These are phyloP conservation scores for Pseudogymnoascus sp. DNA, from an alignment of 2,329 filamentous ascomycete species.

Conservation along the genomic window DNA sequence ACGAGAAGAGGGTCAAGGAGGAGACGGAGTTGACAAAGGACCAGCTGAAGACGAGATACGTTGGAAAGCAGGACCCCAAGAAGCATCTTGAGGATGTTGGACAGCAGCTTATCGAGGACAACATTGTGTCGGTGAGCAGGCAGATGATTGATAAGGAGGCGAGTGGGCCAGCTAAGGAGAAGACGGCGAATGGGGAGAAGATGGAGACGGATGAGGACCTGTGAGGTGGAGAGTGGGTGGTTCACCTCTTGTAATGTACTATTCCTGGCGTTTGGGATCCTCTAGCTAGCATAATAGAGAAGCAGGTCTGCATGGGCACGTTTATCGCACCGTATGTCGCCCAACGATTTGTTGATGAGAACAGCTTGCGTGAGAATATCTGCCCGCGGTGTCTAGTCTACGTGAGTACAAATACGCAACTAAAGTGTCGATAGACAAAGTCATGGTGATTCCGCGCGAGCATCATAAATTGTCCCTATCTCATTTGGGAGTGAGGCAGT, in stretches of 20 bases:
- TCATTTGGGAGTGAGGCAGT: not conserved
- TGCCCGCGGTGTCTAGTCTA: not conserved
- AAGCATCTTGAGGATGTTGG: conserved; percentile 97
- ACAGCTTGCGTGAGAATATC: no score
- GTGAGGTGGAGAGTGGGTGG: not conserved
- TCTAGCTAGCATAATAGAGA: conserved; percentile 9
- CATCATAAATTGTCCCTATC: no score
- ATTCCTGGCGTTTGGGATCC: conserved; percentile 9
- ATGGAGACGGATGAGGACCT: conserved; percentile 62
- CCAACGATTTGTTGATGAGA: no score
- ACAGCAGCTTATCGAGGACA: conserved; percentile 96
- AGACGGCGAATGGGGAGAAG: conserved; percentile 43
- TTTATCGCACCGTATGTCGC: not conserved
- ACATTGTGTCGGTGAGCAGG: conserved; percentile 94
- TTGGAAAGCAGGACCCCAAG: conserved; percentile 98
- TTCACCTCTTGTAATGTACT: conserved; percentile 5
- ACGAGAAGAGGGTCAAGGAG: conserved; percentile 98
- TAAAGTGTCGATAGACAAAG: not conserved
- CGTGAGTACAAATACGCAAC: not conserved
- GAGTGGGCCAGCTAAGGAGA: conserved; percentile 70
- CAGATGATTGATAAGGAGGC: conserved; percentile 99
- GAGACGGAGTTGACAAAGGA: conserved; percentile 96
- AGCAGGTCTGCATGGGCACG: conserved; percentile 8
- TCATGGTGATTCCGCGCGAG: no score
- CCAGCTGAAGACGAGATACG: conserved; percentile 96